Percentiles rank a stretch among this genome's conserved stretches.
phyloP scores from a whole-genome alignment of 192 early-diverging fungal species.

The Diversispora eburnea region DNA sequence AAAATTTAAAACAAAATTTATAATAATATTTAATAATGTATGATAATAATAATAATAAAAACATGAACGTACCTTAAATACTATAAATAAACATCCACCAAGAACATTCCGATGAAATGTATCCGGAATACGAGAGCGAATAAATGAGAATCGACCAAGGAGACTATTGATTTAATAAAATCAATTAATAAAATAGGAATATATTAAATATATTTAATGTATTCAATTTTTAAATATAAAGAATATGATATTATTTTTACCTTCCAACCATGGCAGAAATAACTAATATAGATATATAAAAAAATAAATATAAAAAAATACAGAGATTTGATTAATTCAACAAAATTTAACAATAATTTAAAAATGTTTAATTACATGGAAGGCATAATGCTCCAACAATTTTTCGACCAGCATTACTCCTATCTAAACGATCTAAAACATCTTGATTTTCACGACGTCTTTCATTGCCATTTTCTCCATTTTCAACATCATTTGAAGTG shows the following conservation, averaged over 20 bases:
- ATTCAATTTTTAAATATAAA: background rate
- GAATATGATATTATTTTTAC: constrained; percentile 20
- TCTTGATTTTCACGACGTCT: constrained; percentile 36
- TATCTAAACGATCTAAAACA: constrained; percentile 53
- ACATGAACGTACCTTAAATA: constrained; percentile 45
- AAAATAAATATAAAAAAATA: background rate
- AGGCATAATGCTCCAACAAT: constrained; percentile 63
- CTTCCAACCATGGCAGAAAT: constrained; percentile 63
- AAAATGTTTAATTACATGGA: constrained; percentile 34
- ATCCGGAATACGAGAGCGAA: constrained; percentile 45
- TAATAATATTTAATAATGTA: background rate
- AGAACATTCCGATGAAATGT: constrained; percentile 51
- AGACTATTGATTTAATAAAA: constrained; percentile 27
- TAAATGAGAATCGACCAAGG: constrained; percentile 46
- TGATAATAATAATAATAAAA: background rate
- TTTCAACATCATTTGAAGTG: background rate
- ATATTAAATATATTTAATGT: constrained; percentile 11
- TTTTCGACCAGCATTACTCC: constrained; percentile 51
- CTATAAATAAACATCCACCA: constrained; percentile 54
- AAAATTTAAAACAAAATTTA: background rate
- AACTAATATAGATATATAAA: constrained; percentile 20
- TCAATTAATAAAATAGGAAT: background rate
- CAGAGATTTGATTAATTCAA: background rate
- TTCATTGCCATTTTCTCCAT: constrained; percentile 29
- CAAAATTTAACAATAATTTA: background rate